Percentiles rank a stretch among this genome's conserved stretches.
phyloP scores from a whole-genome alignment of 768 basidiomycete species.

The Calocybe gangraenosa region DNA sequence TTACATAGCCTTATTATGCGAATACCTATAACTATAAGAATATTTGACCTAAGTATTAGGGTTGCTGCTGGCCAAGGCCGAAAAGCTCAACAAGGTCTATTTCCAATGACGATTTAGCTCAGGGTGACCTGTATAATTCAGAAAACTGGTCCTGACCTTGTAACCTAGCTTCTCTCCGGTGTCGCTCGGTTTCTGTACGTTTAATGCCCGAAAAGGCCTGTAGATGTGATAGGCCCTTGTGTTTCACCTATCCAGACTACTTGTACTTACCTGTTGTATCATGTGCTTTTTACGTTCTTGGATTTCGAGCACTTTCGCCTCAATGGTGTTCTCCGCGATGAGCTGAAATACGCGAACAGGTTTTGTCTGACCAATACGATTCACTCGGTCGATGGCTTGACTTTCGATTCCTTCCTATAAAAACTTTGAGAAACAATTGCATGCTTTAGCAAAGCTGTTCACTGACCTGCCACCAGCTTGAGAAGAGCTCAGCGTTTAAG shows the following conservation, averaged over 20 bases:
- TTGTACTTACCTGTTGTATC: conserved; percentile 57
- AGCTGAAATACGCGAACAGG: conserved; percentile 84
- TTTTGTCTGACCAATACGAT: conserved; percentile 82
- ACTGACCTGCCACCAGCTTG: conserved; percentile 76
- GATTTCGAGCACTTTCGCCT: conserved; percentile 83
- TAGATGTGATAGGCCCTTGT: background rate
- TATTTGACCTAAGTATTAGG: too few relatives aligned
- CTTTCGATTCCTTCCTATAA: conserved; percentile 75
- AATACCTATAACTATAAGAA: too few relatives aligned
- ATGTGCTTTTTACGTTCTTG: conserved; percentile 81
- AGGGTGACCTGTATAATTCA: background rate
- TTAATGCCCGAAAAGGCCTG: conserved; percentile 87
- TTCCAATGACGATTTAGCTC: background rate
- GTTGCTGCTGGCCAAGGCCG: conserved; percentile 30
- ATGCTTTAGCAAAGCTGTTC: background rate
- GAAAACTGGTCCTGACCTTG: conserved; percentile 48
- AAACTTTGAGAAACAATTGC: conserved; percentile 5
- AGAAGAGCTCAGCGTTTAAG: background rate
- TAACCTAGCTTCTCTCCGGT: conserved; percentile 76
- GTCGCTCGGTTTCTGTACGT: conserved; percentile 65
- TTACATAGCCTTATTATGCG: too few relatives aligned
- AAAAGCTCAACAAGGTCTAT: conserved; percentile 61
- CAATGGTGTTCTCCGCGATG: conserved; percentile 86
- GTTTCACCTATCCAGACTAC: background rate
- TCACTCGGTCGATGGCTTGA: conserved; percentile 79